These are phyloP conservation scores for Reticulascus tulasneorum DNA, from an alignment of 2,329 filamentous ascomycete genomes.

Conservation along the genomic window DNA sequence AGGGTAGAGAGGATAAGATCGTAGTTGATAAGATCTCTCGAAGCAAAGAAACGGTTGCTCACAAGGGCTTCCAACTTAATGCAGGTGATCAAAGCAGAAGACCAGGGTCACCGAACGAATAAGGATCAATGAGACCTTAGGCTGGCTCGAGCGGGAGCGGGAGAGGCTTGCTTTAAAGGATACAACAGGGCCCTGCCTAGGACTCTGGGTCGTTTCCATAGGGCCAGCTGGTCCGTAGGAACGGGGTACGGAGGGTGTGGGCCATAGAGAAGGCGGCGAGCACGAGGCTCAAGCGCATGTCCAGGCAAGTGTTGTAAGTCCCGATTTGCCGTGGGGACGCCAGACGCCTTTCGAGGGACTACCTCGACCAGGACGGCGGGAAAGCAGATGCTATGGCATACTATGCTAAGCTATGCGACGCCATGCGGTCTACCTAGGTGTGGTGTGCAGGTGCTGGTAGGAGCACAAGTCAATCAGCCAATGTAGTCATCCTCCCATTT, in stretches of 20 bases:
- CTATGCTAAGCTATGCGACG: too few relatives aligned
- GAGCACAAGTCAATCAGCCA: conserved; percentile 6
- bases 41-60: conserved; percentile 4
- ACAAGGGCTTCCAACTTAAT: conserved; percentile 3
- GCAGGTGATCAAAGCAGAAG: conserved; percentile 17
- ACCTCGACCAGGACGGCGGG: background rate
- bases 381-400: conserved; percentile 7
- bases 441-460: conserved; percentile 5
- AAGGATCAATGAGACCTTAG: conserved; percentile 6
- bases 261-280: conserved; percentile 4
- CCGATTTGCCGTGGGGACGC: conserved; percentile 4
- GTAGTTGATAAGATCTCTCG: conserved; percentile 9
- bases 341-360: background rate
- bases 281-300: conserved; percentile 14
- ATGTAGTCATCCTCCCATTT: conserved; percentile 12
- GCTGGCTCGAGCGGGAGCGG: conserved; percentile 12
- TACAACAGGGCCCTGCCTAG: background rate
- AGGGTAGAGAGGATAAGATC: background rate
- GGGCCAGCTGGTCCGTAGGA: background rate
- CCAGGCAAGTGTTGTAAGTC: conserved; percentile 6
- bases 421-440: conserved; percentile 8
- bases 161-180: conserved; percentile 11
- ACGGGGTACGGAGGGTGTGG: background rate
- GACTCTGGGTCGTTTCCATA: conserved; percentile 5
- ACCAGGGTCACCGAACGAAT: conserved; percentile 7